These are phyloP conservation scores for Senecio squalidus DNA, from an alignment of 140 eudicot genomes.

Conservation along the genomic window DNA sequence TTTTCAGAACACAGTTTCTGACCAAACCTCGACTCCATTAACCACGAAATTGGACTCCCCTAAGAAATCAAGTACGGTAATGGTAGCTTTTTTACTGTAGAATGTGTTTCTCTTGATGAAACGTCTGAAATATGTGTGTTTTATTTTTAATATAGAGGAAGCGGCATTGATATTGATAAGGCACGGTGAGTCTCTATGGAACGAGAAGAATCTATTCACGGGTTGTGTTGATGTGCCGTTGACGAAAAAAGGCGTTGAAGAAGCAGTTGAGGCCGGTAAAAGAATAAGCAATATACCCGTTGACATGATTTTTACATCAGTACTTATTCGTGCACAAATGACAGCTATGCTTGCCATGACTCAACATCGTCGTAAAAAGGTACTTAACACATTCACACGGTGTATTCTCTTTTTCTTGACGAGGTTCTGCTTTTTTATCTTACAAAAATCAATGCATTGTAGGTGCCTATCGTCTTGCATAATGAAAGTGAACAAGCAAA, in stretches of 20 bases:
- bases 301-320: constrained; percentile 82
- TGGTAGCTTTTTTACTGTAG: constrained; percentile 3
- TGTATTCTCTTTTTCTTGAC: neutral
- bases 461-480: constrained; percentile 93
- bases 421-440: too few relatives aligned
- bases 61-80: constrained; percentile 79
- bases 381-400: constrained; percentile 10
- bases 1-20: constrained; percentile 40
- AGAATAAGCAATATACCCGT: constrained; percentile 94
- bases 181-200: constrained; percentile 97
- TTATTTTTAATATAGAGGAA: constrained; percentile 41
- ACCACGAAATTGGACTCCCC: constrained; percentile 36
- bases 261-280: constrained; percentile 94
- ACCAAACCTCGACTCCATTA: constrained; percentile 50
- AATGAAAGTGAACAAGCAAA: constrained; percentile 83
- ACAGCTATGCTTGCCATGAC: constrained; percentile 99
- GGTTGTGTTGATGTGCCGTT: constrained; percentile 97
- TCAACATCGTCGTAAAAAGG: constrained; percentile 95
- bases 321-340: constrained; percentile 97
- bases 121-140: neutral
- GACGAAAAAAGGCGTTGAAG: constrained; percentile 89
- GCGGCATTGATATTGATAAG: constrained; percentile 85
- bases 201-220: constrained; percentile 90
- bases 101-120: neutral
- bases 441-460: too few relatives aligned